Conservation (phyloP, 2,329 filamentous ascomycete genomes). For the Geosmithia morbida region DNA sequence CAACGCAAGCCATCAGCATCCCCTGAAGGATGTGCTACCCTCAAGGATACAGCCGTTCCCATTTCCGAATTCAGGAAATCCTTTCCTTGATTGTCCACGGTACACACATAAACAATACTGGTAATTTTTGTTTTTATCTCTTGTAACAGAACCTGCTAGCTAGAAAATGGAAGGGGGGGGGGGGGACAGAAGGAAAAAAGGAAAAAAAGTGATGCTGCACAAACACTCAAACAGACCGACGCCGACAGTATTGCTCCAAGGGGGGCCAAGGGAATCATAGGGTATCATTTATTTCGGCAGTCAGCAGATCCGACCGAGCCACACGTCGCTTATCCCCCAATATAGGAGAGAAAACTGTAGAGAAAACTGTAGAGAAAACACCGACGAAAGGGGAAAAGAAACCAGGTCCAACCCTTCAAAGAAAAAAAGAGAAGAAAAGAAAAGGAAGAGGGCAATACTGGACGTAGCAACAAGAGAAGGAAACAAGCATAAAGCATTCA, state of each 20-base stretch:
- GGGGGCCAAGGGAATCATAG: background rate
- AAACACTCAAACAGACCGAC: background rate
- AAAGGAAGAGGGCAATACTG: too few species aligned
- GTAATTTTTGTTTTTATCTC: background rate
- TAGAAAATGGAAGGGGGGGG: slow-evolving; percentile 1
- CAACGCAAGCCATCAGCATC: slow-evolving; percentile 19
- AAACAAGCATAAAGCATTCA: background rate
- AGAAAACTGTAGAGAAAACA: background rate
- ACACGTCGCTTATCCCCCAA: background rate
- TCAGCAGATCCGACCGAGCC: background rate
- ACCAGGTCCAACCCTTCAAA: too few species aligned
- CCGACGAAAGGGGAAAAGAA: background rate
- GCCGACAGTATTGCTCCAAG: background rate
- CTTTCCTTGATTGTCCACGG: slow-evolving; percentile 7
- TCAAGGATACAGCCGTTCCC: slow-evolving; percentile 28
- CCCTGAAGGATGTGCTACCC: slow-evolving; percentile 13
- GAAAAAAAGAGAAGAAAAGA: background rate
- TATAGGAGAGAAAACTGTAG: background rate
- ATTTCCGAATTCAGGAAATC: slow-evolving; percentile 22
- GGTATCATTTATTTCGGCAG: background rate
- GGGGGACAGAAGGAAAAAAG: slow-evolving; percentile 1
- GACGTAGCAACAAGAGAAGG: too few species aligned
- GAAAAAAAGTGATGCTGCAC: background rate
- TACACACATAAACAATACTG: background rate
- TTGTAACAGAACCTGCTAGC: background rate